Evolutionary conservation across 2,329 filamentous ascomycete genomes (phyloP).

Genomic region (Penicillium sp.): DNA sequence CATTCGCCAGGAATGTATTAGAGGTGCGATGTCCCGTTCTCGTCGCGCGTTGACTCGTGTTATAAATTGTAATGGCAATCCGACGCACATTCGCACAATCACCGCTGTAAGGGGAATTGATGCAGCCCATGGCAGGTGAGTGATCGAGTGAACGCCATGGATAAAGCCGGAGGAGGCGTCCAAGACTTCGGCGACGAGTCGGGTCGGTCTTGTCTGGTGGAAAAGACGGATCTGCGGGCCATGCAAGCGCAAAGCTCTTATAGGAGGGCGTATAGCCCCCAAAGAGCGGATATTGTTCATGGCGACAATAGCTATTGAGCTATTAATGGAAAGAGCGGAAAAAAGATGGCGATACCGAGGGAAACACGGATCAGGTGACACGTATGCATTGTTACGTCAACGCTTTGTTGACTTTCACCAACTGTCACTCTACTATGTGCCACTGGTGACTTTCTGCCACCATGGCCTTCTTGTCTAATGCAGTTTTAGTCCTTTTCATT

Average conservation of each 20-base stretch:
- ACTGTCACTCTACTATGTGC: conserved; percentile 19
- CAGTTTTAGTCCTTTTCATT: conserved; percentile 32
- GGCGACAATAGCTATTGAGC: background rate
- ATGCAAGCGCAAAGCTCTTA: background rate
- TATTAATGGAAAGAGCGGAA: background rate
- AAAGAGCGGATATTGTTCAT: conserved; percentile 16
- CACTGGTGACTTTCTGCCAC: conserved; percentile 18
- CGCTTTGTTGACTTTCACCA: conserved; percentile 11
- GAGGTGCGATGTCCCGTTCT: conserved; percentile 44
- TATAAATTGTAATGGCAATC: conserved; percentile 49
- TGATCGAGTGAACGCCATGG: conserved; percentile 50
- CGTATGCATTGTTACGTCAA: conserved; percentile 20
- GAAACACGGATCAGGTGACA: conserved; percentile 21
- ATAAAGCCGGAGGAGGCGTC: conserved; percentile 47
- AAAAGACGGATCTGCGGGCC: conserved; percentile 45
- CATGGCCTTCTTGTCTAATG: conserved; percentile 37
- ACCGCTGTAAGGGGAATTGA: conserved; percentile 57
- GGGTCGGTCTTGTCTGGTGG: conserved; percentile 47
- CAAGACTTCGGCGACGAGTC: conserved; percentile 45
- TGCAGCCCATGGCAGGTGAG: conserved; percentile 53
- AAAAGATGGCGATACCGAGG: background rate
- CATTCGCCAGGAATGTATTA: conserved; percentile 39
- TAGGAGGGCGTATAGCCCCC: conserved; percentile 1
- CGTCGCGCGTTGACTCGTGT: conserved; percentile 39
- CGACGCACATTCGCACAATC: conserved; percentile 48